Conservation (phyloP, 257 asterid species). For the Primulina eburnea region DNA sequence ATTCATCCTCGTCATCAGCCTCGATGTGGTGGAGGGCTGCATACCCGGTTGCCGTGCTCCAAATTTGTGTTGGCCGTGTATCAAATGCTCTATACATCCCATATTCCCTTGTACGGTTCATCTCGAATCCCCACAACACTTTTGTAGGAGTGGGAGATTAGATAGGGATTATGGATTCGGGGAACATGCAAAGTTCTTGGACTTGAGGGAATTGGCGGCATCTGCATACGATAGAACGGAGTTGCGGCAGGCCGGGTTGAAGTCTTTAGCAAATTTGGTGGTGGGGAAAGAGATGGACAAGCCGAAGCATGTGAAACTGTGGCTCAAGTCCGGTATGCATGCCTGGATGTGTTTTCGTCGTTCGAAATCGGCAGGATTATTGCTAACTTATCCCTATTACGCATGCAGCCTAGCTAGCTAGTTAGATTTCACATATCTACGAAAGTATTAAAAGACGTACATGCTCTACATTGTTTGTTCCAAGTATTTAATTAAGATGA, state of each 20-base stretch:
- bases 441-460: too few species aligned
- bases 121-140: constrained; percentile 13
- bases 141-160: constrained; percentile 38
- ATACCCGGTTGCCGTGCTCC: constrained; percentile 30
- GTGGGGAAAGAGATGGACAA: constrained; percentile 29
- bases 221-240: not conserved
- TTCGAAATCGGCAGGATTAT: too few species aligned
- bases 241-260: constrained; percentile 31
- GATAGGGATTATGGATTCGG: constrained; percentile 24
- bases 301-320: constrained; percentile 19
- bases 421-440: too few species aligned
- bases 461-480: too few species aligned
- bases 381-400: too few species aligned
- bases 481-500: too few species aligned
- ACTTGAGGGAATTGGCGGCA: constrained; percentile 31
- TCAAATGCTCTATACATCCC: constrained; percentile 32
- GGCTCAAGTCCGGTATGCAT: too few species aligned
- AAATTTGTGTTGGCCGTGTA: constrained; percentile 40
- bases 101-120: too few species aligned
- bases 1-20: not conserved
- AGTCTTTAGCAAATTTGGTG: constrained; percentile 23
- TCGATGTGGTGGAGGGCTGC: too few species aligned
- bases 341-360: too few species aligned
- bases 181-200: constrained; percentile 22
- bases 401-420: too few species aligned